phyloP scores from a whole-genome alignment of 768 basidiomycete genomes.

The Tulasnella calospora region DNA sequence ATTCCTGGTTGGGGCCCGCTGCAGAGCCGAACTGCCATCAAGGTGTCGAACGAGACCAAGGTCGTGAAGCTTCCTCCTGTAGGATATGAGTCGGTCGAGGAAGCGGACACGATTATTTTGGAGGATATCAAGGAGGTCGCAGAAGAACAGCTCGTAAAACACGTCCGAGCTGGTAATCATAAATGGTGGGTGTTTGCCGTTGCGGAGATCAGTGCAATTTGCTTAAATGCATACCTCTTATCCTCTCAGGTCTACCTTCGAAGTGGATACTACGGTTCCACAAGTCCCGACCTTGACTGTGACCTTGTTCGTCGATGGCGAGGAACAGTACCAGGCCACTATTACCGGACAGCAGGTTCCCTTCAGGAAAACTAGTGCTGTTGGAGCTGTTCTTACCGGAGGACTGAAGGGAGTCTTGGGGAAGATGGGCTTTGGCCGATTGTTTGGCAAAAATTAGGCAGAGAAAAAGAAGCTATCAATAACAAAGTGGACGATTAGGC shows the following conservation, averaged over 20 bases:
- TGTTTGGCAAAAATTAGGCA: constrained; percentile 39
- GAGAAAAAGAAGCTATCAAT: background rate
- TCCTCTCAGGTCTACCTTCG: constrained; percentile 54
- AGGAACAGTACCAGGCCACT: constrained; percentile 39
- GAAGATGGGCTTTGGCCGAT: constrained; percentile 45
- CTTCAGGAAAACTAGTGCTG: constrained; percentile 4
- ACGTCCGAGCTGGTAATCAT: constrained; percentile 42
- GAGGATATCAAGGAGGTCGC: constrained; percentile 33
- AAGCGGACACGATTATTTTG: constrained; percentile 30
- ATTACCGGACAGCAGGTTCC: constrained; percentile 11
- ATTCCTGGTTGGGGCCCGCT: constrained; percentile 44
- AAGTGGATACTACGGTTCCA: constrained; percentile 58
- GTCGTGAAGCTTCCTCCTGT: constrained; percentile 36
- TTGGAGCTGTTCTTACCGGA: constrained; percentile 1
- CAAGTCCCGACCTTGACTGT: constrained; percentile 50
- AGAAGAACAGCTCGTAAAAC: constrained; percentile 52
- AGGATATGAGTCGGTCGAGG: constrained; percentile 34
- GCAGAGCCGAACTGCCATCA: constrained; percentile 7
- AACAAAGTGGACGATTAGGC: background rate
- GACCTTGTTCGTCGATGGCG: constrained; percentile 59
- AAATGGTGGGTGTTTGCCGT: constrained; percentile 66
- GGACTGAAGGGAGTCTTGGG: constrained; percentile 42
- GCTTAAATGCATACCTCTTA: background rate
- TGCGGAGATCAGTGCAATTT: constrained; percentile 23
- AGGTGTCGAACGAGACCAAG: constrained; percentile 4